phyloP scores from a whole-genome alignment of 75 land plant genomes.

The Cunninghamia lanceolata region DNA sequence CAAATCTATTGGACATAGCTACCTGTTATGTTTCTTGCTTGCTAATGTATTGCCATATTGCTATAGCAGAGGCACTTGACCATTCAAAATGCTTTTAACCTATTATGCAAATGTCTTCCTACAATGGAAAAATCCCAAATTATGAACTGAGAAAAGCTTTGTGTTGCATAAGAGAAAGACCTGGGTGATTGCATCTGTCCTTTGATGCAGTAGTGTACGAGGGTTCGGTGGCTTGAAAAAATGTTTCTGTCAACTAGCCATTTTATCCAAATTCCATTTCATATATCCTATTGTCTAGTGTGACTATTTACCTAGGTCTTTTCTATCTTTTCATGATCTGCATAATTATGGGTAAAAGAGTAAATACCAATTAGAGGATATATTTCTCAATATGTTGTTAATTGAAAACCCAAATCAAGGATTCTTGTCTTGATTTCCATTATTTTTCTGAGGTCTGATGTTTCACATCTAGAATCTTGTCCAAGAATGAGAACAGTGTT shows the following conservation, averaged over 20 bases:
- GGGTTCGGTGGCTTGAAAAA: background rate
- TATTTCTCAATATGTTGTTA: background rate
- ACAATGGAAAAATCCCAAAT: background rate
- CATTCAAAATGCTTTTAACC: background rate
- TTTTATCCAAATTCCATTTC: background rate
- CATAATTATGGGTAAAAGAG: background rate
- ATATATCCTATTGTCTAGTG: background rate
- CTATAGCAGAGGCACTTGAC: background rate
- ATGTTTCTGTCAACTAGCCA: background rate
- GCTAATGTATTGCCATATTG: background rate
- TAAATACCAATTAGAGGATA: background rate
- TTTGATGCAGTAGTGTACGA: background rate
- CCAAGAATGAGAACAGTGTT: background rate
- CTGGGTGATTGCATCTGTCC: background rate
- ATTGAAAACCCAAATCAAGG: background rate
- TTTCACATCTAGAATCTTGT: background rate
- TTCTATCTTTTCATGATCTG: background rate
- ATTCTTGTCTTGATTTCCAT: background rate
- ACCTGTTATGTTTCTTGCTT: background rate
- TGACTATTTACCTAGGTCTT: too few species aligned
- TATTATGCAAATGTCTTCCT: background rate
- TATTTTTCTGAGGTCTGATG: background rate
- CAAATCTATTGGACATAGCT: background rate
- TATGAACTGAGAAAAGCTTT: background rate
- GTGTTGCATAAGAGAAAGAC: background rate